Evolutionary conservation across 495 filamentous ascomycete genomes (phyloP).

Genomic region (Penicillium silybi): DNA sequence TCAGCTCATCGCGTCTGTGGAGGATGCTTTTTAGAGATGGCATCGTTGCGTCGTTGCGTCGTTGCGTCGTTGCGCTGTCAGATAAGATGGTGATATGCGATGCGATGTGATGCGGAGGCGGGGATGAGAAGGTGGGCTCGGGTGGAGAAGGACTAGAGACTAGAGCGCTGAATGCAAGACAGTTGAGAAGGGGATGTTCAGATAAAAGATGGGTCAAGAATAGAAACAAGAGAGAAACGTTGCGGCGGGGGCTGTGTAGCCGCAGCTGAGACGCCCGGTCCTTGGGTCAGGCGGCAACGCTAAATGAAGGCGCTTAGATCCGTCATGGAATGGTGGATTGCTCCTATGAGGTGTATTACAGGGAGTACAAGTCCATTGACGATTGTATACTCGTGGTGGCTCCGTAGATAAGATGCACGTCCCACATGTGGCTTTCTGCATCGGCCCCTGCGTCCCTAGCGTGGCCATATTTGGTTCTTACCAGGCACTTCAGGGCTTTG

Average conservation of each 20-base stretch:
- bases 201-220: conserved; percentile 2
- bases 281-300: conserved; percentile 14
- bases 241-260: not conserved
- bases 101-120: conserved; percentile 2
- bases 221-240: conserved; percentile 12
- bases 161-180: not conserved
- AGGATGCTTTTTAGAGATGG: conserved; percentile 64
- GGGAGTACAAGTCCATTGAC: not conserved
- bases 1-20: conserved; percentile 64
- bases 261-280: not conserved
- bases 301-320: conserved; percentile 1
- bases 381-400: not conserved
- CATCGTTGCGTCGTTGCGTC: too few relatives aligned
- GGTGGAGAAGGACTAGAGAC: not conserved
- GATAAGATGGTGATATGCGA: not conserved
- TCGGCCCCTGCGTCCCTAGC: conserved; percentile 13
- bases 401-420: not conserved
- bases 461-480: not conserved
- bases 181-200: not conserved
- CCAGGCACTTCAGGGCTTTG: not conserved
- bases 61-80: conserved; percentile 17
- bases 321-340: not conserved
- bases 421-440: conserved; percentile 11
- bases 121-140: not conserved
- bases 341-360: not conserved